Conservation (phyloP, 768 basidiomycete genomes). For the Macrocybe gigantea region DNA sequence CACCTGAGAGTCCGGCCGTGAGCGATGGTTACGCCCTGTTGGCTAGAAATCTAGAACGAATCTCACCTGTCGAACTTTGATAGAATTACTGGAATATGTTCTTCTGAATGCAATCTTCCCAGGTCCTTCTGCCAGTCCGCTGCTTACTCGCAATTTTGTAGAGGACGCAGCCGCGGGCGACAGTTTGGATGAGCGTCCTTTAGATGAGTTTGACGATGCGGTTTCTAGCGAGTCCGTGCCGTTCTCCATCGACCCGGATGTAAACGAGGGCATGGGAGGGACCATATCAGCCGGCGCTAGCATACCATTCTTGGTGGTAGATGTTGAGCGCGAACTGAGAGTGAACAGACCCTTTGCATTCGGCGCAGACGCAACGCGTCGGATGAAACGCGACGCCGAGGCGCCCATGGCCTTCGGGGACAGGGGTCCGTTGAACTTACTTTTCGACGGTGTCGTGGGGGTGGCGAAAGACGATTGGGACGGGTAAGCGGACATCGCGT, state of each 20-base stretch:
- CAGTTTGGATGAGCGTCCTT: slow-evolving; percentile 40
- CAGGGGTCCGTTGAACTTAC: slow-evolving; percentile 47
- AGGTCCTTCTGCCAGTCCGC: slow-evolving; percentile 41
- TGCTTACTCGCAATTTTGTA: slow-evolving; percentile 40
- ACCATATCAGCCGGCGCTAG: slow-evolving; percentile 63
- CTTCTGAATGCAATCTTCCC: slow-evolving; percentile 76
- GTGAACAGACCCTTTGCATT: slow-evolving; percentile 91
- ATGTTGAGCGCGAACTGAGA: slow-evolving; percentile 47
- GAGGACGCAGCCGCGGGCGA: slow-evolving; percentile 31
- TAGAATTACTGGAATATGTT: slow-evolving; percentile 97
- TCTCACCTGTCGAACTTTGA: slow-evolving; percentile 84
- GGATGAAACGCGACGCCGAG: slow-evolving; percentile 82
- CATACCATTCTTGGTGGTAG: slow-evolving; percentile 71
- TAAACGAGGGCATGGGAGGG: slow-evolving; percentile 47
- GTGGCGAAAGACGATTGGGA: slow-evolving; percentile 40
- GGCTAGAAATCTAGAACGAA: neutral
- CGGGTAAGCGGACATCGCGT: slow-evolving; percentile 38
- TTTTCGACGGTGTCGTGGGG: slow-evolving; percentile 35
- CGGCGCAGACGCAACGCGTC: slow-evolving; percentile 93
- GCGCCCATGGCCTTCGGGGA: slow-evolving; percentile 67
- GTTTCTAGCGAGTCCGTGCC: slow-evolving; percentile 75
- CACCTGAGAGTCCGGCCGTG: slow-evolving; percentile 42
- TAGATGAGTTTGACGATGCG: slow-evolving; percentile 69
- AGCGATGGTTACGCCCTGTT: slow-evolving; percentile 9
- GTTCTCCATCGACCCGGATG: slow-evolving; percentile 46